phyloP scores from a whole-genome alignment of 495 filamentous ascomycete species.

The Neurospora sp. region DNA sequence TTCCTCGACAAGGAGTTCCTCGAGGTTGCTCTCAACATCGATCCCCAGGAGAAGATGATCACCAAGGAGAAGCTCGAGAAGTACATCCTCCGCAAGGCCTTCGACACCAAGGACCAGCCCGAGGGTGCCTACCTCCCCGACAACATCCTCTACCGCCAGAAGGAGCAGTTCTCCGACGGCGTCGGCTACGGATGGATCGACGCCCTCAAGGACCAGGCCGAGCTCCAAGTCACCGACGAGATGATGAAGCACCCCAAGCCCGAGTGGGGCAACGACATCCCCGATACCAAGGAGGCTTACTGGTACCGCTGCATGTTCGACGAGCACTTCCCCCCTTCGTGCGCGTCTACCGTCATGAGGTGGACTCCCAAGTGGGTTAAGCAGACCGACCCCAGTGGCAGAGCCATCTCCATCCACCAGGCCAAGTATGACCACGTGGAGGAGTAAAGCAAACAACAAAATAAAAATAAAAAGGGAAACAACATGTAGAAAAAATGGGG shows the following conservation, averaged over 20 bases:
- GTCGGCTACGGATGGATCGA: slow-evolving; percentile 99
- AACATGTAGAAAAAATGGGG: not conserved
- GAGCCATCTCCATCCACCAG: slow-evolving; percentile 60
- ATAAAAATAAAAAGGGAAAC: not conserved
- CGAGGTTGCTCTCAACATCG: slow-evolving; percentile 81
- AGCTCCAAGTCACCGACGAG: slow-evolving; percentile 81
- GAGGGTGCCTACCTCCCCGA: slow-evolving; percentile 78
- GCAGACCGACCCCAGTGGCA: slow-evolving; percentile 86
- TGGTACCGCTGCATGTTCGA: slow-evolving; percentile 99
- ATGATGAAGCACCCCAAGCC: slow-evolving; percentile 95
- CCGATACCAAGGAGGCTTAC: slow-evolving; percentile 96
- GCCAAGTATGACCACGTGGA: slow-evolving; percentile 49
- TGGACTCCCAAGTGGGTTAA: slow-evolving; percentile 99
- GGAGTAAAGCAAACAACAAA: slow-evolving; percentile 2
- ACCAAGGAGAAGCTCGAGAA: slow-evolving; percentile 87
- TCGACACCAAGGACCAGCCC: slow-evolving; percentile 83
- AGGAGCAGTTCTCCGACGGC: slow-evolving; percentile 98
- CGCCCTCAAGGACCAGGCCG: slow-evolving; percentile 85
- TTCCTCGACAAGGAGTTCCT: slow-evolving; percentile 97
- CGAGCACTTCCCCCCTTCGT: slow-evolving; percentile 89
- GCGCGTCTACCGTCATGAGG: slow-evolving; percentile 85
- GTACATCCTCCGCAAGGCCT: slow-evolving; percentile 93
- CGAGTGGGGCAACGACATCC: slow-evolving; percentile 84
- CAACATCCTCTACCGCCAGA: slow-evolving; percentile 94
- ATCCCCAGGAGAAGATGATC: slow-evolving; percentile 92